Evolutionary conservation across 139 green algal species (phyloP), one percentile per base, ranked within the genome.

Genomic region (Chlamydomonas incerta): DNA sequence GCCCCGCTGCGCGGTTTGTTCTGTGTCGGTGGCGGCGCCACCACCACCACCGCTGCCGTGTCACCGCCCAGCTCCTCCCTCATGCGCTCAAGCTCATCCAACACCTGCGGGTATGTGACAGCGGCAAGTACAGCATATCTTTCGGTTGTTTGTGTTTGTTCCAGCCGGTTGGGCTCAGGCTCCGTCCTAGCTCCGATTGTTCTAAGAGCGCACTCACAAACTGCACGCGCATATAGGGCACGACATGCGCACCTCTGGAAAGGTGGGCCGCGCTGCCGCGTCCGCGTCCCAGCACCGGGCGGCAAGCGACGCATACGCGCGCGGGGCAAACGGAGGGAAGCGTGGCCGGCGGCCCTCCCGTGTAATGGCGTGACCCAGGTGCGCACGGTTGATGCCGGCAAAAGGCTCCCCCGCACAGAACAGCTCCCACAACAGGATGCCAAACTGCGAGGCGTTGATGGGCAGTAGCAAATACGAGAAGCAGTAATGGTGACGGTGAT

Each of bases 381-480:
- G 31, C 15, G 18, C 31, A 8, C 21, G 68, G 68, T 31, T 33
- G 33, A 15, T 41, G n/a, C 47, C 67, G 24, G 31, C 33, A 73
- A 73, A 29, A 9, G 31, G 35, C 29, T 73, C n/a, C 23, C 34
- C 67, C 41, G 41, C 41, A 8, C 41, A 50, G 41, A 83, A 92
- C 57, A 93, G 63, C 87, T 93, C 90, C 73, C 80, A 93, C 68
- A 93, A 41, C 20, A 81, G 85, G 80, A 93, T 83, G 65, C 65
- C 65, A 23, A 70, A 70, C 65, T 70, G 65, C 14, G 65, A 29
- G 26, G 24, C 24, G 34, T 2, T 21, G 20, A 24, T 24, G 50
- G 14, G 50, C 10, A 14, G 55, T 21, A 24, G 8, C 41, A 50
- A 5, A 50, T 50, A 50, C 41, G n/a, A n/a, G n/a, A n/a, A n/a